Conservation (phyloP, 495 filamentous ascomycete genomes). For the Hyaloscypha variabilis region DNA sequence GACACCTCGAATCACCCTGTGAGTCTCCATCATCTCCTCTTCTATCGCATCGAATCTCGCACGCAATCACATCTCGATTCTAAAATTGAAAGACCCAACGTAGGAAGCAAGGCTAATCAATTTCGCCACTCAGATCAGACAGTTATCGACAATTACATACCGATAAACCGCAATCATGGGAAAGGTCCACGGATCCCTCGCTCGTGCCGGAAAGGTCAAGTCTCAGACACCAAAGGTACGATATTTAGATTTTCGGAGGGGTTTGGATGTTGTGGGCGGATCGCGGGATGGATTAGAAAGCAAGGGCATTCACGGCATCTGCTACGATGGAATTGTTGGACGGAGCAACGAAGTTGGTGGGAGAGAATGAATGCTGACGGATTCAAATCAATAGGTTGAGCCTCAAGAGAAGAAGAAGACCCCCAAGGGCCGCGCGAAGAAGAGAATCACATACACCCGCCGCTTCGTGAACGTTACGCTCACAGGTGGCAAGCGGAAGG, state of each 20-base stretch:
- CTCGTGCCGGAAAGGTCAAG: conserved; percentile 97
- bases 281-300: not conserved
- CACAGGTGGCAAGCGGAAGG: conserved; percentile 99
- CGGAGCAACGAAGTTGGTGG: not conserved
- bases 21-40: conserved; percentile 7
- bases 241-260: conserved; percentile 20
- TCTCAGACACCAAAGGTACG: conserved; percentile 88
- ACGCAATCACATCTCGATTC: not conserved
- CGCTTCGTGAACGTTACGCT: conserved; percentile 99
- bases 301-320: not conserved
- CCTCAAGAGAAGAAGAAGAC: conserved; percentile 89
- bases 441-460: conserved; percentile 95
- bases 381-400: conserved; percentile 63
- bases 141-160: conserved; percentile 19
- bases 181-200: conserved; percentile 91
- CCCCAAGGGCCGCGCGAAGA: conserved; percentile 98
- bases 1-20: conserved; percentile 5
- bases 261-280: not conserved
- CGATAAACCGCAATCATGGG: conserved; percentile 69
- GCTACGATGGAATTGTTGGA: conserved; percentile 1
- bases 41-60: conserved; percentile 1
- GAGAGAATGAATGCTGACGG: conserved; percentile 25
- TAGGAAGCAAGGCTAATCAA: not conserved
- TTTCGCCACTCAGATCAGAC: conserved; percentile 17
- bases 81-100: not conserved